phyloP scores from a whole-genome alignment of 768 basidiomycete genomes.

The Leucosporidium yakuticum region DNA sequence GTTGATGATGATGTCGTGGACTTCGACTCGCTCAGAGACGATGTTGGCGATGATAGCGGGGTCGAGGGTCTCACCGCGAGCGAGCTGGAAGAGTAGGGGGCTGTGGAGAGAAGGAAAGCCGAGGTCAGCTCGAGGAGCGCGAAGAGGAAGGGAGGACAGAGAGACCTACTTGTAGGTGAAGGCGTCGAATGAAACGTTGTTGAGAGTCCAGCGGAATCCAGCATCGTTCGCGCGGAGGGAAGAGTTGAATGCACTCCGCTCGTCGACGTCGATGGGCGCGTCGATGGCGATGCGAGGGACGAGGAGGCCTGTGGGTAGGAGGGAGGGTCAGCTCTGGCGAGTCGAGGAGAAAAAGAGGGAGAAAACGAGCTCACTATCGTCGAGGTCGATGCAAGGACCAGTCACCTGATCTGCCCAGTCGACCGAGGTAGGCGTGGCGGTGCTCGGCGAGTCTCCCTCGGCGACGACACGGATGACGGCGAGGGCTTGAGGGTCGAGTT shows the following conservation, averaged over 20 bases:
- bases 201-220: slow-evolving; percentile 13
- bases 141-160: background rate
- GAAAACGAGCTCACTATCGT: background rate
- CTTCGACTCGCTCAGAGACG: no score
- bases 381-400: slow-evolving; percentile 9
- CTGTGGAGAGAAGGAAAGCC: background rate
- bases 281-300: slow-evolving; percentile 1
- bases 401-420: slow-evolving; percentile 12
- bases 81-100: slow-evolving; percentile 9
- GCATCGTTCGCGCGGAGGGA: background rate
- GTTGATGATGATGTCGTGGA: no score
- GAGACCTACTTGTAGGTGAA: background rate
- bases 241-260: slow-evolving; percentile 3
- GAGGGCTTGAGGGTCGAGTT: slow-evolving; percentile 11
- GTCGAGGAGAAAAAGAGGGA: background rate
- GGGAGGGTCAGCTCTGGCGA: no score
- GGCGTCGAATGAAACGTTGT: slow-evolving; percentile 3
- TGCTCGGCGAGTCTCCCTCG: background rate
- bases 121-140: background rate
- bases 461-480: slow-evolving; percentile 12
- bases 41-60: background rate
- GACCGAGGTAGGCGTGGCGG: background rate
- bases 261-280: background rate
- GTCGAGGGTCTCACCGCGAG: slow-evolving; percentile 2
- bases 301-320: background rate